Evolutionary conservation across 805 yeast genomes (phyloP), one percentile per base, ranked within the genome.

Genomic region (Candida fluviatilis): DNA sequence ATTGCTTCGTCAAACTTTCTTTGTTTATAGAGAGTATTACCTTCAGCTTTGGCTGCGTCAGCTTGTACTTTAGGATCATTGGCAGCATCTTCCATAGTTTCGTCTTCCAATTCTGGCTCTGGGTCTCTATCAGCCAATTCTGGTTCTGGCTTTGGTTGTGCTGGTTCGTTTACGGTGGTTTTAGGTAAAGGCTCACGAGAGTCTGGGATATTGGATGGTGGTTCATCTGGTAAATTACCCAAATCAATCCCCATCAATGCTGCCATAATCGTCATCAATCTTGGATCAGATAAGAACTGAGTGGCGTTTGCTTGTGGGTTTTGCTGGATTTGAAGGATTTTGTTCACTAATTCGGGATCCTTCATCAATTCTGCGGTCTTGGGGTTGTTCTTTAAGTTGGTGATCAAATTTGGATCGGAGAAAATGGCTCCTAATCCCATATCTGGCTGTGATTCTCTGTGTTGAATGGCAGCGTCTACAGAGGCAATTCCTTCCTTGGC

Each of bases 1-100:
- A 93, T 91, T 31, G 99, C 99, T 55, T 84, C 95, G 56, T 88
- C 96, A 50, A 93, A 93, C 55, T 89, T 73, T 59, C 84, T 84
- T 48, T 81, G 71, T 65, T 93, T 93, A 75, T 93, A 93, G 34
- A 85, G 69, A 35, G 75, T 70, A 66, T 93, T 93, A 47, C 97
- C 99, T 60, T 81, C 78, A 4, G 84, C 84, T 61, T 93, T 93
- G 43, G 75, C 80, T 12, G 68, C 74, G 46, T 81, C 85, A 24
- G 95, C 90, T 37, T 69, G 66, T 3, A 55, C 65, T 54, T 75
- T 76, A 17, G 57, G 39, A n/a, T 50, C 43, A 23, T 63, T 56
- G 28, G 60, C 69, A 42, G 60, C 58, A 28, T 58, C 68, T 41
- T 59, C 58, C 72, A 66, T 65, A 37, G 54, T 69, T 15, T 64